phyloP scores from a whole-genome alignment of 192 early-diverging fungal species.

The Coemansia sp. region DNA sequence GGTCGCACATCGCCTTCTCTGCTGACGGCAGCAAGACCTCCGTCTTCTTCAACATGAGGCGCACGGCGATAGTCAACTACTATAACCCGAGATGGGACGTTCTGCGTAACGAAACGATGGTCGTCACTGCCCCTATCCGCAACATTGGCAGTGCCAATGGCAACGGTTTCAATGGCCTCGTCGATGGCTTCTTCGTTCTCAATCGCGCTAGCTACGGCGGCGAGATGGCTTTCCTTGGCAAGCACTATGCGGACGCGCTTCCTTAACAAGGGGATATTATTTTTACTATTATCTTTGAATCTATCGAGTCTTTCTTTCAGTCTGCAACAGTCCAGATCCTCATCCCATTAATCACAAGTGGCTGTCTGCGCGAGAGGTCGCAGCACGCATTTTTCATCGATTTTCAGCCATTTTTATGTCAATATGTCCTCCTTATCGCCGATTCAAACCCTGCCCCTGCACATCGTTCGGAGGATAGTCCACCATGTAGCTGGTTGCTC shows the following conservation, averaged over 20 bases:
- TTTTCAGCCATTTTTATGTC: background rate
- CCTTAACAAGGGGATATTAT: slow-evolving; percentile 9
- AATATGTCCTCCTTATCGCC: background rate
- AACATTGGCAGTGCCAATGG: slow-evolving; percentile 38
- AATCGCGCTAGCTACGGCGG: slow-evolving; percentile 32
- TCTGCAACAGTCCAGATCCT: background rate
- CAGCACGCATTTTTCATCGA: background rate
- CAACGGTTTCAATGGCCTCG: slow-evolving; percentile 34
- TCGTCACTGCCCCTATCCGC: slow-evolving; percentile 31
- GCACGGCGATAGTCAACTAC: slow-evolving; percentile 32
- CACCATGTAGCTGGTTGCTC: background rate
- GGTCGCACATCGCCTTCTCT: slow-evolving; percentile 47
- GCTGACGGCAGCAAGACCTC: slow-evolving; percentile 28
- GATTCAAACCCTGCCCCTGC: background rate
- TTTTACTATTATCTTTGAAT: background rate
- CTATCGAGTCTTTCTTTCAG: background rate
- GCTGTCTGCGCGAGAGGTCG: background rate
- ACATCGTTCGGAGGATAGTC: background rate
- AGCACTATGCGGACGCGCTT: slow-evolving; percentile 36
- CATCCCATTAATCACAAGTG: background rate
- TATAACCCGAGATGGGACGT: slow-evolving; percentile 41
- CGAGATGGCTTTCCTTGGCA: slow-evolving; percentile 46
- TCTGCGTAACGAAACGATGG: slow-evolving; percentile 39
- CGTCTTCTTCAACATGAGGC: slow-evolving; percentile 43
- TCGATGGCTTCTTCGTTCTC: slow-evolving; percentile 41